Percentiles rank a stretch among this genome's conserved stretches.
phyloP scores from a whole-genome alignment of 768 basidiomycete genomes.

The Mycena leptocephala region DNA sequence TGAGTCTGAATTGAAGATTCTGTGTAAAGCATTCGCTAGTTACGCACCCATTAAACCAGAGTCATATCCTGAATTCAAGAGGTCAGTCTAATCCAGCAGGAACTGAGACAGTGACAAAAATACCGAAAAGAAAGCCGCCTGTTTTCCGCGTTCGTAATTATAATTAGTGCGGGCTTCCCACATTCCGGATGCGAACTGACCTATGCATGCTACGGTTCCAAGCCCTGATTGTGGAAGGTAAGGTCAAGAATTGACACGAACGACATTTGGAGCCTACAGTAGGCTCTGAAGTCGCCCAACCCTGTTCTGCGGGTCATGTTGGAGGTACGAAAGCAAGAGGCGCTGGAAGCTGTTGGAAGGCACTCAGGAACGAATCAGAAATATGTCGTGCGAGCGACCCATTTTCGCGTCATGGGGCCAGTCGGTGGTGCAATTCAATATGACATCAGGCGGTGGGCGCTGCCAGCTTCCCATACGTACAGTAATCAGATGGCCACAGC shows the following conservation, averaged over 20 bases:
- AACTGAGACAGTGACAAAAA: not conserved
- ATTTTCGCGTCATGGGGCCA: conserved; percentile 9
- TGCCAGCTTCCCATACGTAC: not conserved
- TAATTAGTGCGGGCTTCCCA: not conserved
- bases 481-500: too few species aligned
- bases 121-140: conserved; percentile 23
- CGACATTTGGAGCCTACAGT: not conserved
- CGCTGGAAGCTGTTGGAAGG: too few species aligned
- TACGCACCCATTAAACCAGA: conserved; percentile 19
- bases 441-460: not conserved
- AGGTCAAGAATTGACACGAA: not conserved
- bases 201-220: conserved; percentile 15
- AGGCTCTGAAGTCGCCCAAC: conserved; percentile 21
- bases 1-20: not conserved
- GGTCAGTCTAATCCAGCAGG: not conserved
- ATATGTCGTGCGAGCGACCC: not conserved
- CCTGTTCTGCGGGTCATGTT: conserved; percentile 16
- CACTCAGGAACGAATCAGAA: not conserved
- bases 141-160: too few species aligned
- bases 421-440: not conserved
- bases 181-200: not conserved
- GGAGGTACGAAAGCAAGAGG: not conserved
- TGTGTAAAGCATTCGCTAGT: too few species aligned
- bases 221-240: not conserved
- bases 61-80: not conserved